Percentiles rank a stretch among this genome's conserved stretches.
These are phyloP conservation scores for Erythrophleum fordii DNA, from an alignment of 306 rosid genomes.

Conservation along the genomic window DNA sequence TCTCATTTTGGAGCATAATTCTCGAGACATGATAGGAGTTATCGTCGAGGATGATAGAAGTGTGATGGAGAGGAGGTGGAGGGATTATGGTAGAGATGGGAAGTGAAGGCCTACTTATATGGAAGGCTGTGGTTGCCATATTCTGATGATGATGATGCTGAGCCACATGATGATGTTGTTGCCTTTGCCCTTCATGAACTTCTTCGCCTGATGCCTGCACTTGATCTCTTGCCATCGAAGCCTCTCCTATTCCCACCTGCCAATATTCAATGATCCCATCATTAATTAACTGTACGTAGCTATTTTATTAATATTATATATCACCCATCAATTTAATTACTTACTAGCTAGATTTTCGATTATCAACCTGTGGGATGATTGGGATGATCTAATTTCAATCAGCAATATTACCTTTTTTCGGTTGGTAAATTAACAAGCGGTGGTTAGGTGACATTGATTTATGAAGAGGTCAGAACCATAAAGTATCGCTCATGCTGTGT, in stretches of 20 bases:
- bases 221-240: constrained; percentile 65
- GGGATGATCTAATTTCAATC: neutral
- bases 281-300: neutral
- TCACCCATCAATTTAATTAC: neutral
- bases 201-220: constrained; percentile 53
- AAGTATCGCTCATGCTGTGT: constrained; percentile 41
- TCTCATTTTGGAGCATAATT: constrained; percentile 70
- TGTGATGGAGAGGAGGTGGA: constrained; percentile 70
- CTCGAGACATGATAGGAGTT: constrained; percentile 63
- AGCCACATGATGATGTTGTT: constrained; percentile 53
- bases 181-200: constrained; percentile 47
- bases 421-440: constrained; percentile 5
- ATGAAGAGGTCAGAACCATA: constrained; percentile 41
- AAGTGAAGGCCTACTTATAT: constrained; percentile 63
- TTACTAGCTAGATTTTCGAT: constrained; percentile 36
- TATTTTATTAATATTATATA: neutral
- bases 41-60: constrained; percentile 72
- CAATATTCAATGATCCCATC: neutral
- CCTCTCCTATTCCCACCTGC: constrained; percentile 79
- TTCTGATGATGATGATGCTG: constrained; percentile 41
- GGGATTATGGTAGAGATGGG: constrained; percentile 69
- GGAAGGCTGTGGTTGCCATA: constrained; percentile 60
- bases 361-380: neutral
- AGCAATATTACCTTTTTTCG: neutral
- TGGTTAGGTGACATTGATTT: constrained; percentile 48